Evolutionary conservation across 805 yeast genomes (phyloP), one percentile per base, ranked within the genome.

Genomic region (Metschnikowia continentalis): DNA sequence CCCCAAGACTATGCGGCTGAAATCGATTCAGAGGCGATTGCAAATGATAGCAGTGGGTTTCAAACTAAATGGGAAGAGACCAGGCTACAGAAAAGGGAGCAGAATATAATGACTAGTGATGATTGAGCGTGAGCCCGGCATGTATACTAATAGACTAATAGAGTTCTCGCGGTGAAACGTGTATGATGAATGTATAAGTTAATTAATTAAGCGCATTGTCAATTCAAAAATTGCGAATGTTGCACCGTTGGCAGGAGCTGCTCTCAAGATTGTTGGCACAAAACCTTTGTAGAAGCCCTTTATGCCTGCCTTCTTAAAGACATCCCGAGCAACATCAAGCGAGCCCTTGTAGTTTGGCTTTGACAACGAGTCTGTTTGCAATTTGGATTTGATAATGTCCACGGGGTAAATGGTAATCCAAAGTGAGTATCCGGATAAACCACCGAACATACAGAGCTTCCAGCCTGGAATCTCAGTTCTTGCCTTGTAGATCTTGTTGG

Each of bases 191-290:
- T 14, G 2, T 22, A 20, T 26, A 26, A 26, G 30, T 55, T 56
- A 77, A 51, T 66, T 73, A 42, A 81, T 63, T 26, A 75, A 59
- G 70, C 96, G 82, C 87, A 91, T 86, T 4, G 96, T 88, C 46
- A 86, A 70, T 69, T 94, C 99, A 66, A 94, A 94, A 2, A 95
- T 90, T 41, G 90, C 86, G 71, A 94, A 94, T 0, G 99, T 95
- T 32, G 95, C 96, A 39, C 96, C 99, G 66, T 94, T 95, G 3
- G 95, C 99, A 0, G 99, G 99, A 3, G 96, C 96, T 46, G 99
- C 98, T 71, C 99, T 86, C 56, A 94, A 73, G 56, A 94, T 81
- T 0, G 98, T 91, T 36, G 99, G 97, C 17, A 82, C 69, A 65
- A 95, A 91, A 1, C 99, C 99, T 70, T 85, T 85, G 71, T 88